These are phyloP conservation scores for Cladosporium cucumerinum DNA, from an alignment of 2,329 filamentous ascomycete species.

Conservation along the genomic window DNA sequence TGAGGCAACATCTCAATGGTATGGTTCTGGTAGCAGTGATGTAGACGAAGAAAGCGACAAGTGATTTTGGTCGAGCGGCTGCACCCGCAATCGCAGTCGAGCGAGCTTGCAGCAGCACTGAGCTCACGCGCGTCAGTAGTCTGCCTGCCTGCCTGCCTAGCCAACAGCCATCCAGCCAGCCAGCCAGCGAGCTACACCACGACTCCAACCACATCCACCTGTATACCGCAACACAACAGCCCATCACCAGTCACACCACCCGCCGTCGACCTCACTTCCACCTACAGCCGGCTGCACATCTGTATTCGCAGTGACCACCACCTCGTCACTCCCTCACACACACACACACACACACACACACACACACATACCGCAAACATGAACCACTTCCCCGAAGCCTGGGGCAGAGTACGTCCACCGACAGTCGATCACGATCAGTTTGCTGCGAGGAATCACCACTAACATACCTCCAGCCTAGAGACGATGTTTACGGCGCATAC, in stretches of 20 bases:
- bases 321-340: neutral
- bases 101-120: slow-evolving; percentile 4
- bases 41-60: neutral
- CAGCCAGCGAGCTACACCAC: slow-evolving; percentile 5
- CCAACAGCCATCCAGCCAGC: no score
- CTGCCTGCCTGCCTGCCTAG: neutral
- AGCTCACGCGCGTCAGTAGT: slow-evolving; percentile 12
- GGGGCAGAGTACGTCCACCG: slow-evolving; percentile 57
- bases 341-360: slow-evolving; percentile 5
- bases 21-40: neutral
- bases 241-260: neutral
- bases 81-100: neutral
- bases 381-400: slow-evolving; percentile 65
- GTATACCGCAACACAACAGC: slow-evolving; percentile 4
- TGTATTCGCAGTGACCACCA: neutral
- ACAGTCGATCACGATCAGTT: slow-evolving; percentile 15
- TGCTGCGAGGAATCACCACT: slow-evolving; percentile 28
- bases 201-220: neutral
- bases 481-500: slow-evolving; percentile 95
- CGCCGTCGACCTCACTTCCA: neutral
- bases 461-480: slow-evolving; percentile 70
- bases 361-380: slow-evolving; percentile 41
- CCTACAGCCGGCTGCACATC: neutral
- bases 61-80: neutral
- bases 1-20: neutral